Conservation (phyloP, 306 rosid species). For the Pyrus pyrifolia region DNA sequence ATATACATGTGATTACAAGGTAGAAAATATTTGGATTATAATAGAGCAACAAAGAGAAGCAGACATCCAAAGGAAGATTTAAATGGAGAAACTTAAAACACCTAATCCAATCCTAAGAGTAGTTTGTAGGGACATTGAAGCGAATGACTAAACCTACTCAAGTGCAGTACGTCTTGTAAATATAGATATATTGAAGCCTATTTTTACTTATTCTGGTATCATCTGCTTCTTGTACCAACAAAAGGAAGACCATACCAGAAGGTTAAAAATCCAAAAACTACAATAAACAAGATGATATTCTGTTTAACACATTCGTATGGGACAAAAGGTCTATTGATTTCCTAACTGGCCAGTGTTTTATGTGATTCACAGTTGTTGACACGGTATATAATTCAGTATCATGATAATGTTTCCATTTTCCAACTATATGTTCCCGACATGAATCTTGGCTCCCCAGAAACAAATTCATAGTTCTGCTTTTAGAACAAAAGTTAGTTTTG, state of each 20-base stretch:
- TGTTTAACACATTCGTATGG: not conserved
- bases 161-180: too few relatives aligned
- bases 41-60: not conserved
- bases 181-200: not conserved
- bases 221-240: not conserved
- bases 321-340: not conserved
- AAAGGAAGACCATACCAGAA: not conserved
- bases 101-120: not conserved
- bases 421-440: not conserved
- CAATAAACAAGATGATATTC: not conserved
- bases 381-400: not conserved
- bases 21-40: not conserved
- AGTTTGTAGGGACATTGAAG: not conserved
- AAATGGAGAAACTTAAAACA: not conserved
- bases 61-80: not conserved
- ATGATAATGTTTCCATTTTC: not conserved
- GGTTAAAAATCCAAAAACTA: not conserved
- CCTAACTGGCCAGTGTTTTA: not conserved
- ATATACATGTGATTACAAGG: conserved; percentile 9
- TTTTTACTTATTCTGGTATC: not conserved
- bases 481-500: not conserved
- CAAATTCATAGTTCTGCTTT: not conserved
- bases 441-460: not conserved
- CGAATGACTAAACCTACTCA: not conserved
- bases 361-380: not conserved